Percentiles rank a stretch among this genome's conserved stretches.
These are phyloP conservation scores for Nectriaceae sp. DNA, from an alignment of 2,329 filamentous ascomycete species.

Conservation along the genomic window DNA sequence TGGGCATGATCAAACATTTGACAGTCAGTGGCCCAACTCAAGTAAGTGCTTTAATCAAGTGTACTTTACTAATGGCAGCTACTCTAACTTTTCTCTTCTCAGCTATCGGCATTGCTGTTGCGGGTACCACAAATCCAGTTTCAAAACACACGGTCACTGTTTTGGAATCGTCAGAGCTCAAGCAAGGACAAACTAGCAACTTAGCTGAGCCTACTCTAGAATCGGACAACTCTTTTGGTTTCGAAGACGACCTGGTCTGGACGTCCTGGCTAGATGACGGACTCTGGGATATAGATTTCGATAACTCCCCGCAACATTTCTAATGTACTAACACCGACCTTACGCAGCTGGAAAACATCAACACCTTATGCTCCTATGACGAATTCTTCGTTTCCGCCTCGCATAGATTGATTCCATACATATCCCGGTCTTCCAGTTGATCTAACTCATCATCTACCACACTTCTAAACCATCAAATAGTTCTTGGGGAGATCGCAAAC, in stretches of 20 bases:
- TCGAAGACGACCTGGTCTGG: neutral
- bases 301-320: neutral
- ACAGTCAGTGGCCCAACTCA: neutral
- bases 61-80: too few species aligned
- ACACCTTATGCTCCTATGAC: too few species aligned
- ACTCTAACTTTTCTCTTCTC: too few species aligned
- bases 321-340: neutral
- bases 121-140: neutral
- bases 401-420: too few species aligned
- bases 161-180: neutral
- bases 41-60: too few species aligned
- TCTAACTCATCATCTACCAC: neutral
- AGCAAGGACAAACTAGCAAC: neutral
- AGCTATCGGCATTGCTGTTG: neutral
- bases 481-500: neutral
- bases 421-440: too few species aligned
- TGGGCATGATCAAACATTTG: neutral
- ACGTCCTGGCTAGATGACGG: neutral
- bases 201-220: neutral
- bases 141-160: neutral
- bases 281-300: neutral
- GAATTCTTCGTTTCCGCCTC: too few species aligned
- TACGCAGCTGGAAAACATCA: too few species aligned
- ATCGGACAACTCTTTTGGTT: neutral
- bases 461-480: neutral